Percentiles rank a stretch among this genome's conserved stretches.
These are phyloP conservation scores for Ophiocordyceps camponoti-floridani DNA, from an alignment of 2,329 filamentous ascomycete genomes.

Conservation along the genomic window DNA sequence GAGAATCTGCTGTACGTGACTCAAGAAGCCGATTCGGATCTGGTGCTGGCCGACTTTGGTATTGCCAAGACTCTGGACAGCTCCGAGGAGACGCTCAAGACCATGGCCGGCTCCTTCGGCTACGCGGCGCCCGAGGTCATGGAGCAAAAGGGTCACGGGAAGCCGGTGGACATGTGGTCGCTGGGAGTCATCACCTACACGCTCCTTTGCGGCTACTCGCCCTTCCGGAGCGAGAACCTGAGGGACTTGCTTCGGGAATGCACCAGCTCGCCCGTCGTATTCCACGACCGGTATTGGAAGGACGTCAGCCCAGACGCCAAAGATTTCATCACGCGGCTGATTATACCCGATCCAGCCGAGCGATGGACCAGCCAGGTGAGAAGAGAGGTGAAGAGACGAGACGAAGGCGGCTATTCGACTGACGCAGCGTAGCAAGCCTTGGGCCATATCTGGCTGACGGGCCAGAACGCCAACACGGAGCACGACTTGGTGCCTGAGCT, in stretches of 20 bases:
- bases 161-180: slow-evolving; percentile 99
- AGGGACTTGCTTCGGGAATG: slow-evolving; percentile 91
- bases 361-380: slow-evolving; percentile 62
- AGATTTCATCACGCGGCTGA: slow-evolving; percentile 70
- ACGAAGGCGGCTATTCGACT: not conserved
- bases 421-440: slow-evolving; percentile 44
- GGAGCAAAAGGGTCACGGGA: slow-evolving; percentile 93
- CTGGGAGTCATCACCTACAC: slow-evolving; percentile 98
- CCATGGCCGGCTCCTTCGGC: slow-evolving; percentile 96
- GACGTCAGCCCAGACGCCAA: slow-evolving; percentile 93
- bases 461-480: slow-evolving; percentile 67
- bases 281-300: slow-evolving; percentile 97
- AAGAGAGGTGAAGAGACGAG: too few relatives aligned
- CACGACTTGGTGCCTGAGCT: slow-evolving; percentile 97
- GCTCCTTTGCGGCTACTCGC: slow-evolving; percentile 91
- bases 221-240: slow-evolving; percentile 89
- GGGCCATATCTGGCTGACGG: slow-evolving; percentile 74
- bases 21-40: slow-evolving; percentile 54
- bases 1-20: slow-evolving; percentile 94
- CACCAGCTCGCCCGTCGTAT: slow-evolving; percentile 64
- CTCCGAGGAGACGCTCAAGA: slow-evolving; percentile 81
- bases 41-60: slow-evolving; percentile 92
- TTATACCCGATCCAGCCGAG: slow-evolving; percentile 61
- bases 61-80: slow-evolving; percentile 96
- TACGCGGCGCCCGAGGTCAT: slow-evolving; percentile 97